Evolutionary conservation across 2,329 filamentous ascomycete species (phyloP), one percentile per base, ranked within the genome.

Genomic region (Colletotrichum cuscutae): DNA sequence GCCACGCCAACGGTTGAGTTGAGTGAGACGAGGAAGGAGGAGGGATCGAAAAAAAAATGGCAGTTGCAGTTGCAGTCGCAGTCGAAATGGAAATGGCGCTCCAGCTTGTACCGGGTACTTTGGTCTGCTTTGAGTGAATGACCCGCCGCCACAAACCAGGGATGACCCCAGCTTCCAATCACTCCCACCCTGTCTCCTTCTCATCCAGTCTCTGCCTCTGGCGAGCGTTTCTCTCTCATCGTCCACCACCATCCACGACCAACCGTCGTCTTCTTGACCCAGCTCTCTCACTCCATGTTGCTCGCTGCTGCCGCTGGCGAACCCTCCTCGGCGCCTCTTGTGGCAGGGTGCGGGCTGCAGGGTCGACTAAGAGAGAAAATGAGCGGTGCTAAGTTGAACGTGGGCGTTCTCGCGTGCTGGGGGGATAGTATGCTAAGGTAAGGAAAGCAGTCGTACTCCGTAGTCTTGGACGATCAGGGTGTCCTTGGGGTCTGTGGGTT

Each of bases 231-330:
- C 24, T 15, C n/a, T 42, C 30, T 5, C 35, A 11, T 64, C 28
- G 22, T n/a, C 28, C 6, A 30, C 49, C 49, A 35, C 32, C 30
- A 37, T 62, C 22, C n/a, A 22, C 52, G 28, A 53, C 56, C 65
- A 62, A 54, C 42, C 26, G 52, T 52, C 35, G 24, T 49, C 22
- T 64, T n/a, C 56, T 26, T 9, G 11, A 7, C 12, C 42, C 32
- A 42, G 32, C 24, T 62, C 30, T 30, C 52, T 46, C 52, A 42
- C 49, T 15, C 58, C 42, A n/a, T 15, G 42, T 46, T 46, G 15
- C 54, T 72, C 65, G 65, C 65, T 63, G 69, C 59, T 63, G 69
- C 65, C 58, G 59, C 65, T 69, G 65, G 69, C 59, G 53, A 72
- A 69, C 58, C 46, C 37, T 62, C 59, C 65, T 63, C 54, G 65